Conservation (phyloP, 495 filamentous ascomycete species). For the Talaromyces proteolyticus region DNA sequence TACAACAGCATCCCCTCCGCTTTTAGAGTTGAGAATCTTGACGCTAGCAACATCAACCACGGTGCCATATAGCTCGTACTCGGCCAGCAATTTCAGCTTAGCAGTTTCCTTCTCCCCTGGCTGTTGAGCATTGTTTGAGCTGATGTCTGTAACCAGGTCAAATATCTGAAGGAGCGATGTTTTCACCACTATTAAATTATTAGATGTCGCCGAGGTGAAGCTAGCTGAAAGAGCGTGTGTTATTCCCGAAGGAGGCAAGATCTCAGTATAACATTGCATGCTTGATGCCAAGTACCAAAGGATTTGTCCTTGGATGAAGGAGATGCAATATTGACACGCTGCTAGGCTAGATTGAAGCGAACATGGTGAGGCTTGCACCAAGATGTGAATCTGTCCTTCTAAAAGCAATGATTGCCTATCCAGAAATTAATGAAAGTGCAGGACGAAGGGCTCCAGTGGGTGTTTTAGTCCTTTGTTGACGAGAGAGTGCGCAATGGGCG, state of each 20-base stretch:
- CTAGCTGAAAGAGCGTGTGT: slow-evolving; percentile 77
- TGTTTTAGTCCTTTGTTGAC: too few relatives aligned
- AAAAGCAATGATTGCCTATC: neutral
- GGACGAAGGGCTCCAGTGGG: too few relatives aligned
- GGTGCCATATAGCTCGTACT: slow-evolving; percentile 76
- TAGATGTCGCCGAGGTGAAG: slow-evolving; percentile 67
- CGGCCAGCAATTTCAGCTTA: slow-evolving; percentile 80
- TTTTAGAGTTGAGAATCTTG: slow-evolving; percentile 59
- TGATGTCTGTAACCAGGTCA: slow-evolving; percentile 27
- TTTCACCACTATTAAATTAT: slow-evolving; percentile 83
- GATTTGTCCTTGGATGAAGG: neutral
- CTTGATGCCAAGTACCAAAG: neutral
- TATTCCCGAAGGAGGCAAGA: slow-evolving; percentile 88
- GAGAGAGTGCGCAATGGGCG: too few relatives aligned
- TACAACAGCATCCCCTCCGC: slow-evolving; percentile 81
- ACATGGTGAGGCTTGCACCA: neutral
- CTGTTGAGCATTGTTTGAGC: slow-evolving; percentile 18
- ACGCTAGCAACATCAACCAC: slow-evolving; percentile 76
- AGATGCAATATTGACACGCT: neutral
- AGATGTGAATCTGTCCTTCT: neutral
- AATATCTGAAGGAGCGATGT: slow-evolving; percentile 92
- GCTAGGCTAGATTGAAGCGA: neutral
- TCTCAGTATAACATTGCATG: slow-evolving; percentile 85
- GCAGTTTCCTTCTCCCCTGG: slow-evolving; percentile 41
- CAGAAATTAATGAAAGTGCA: neutral